These are phyloP conservation scores for Borealophlyctis nickersoniae DNA, from an alignment of 192 early-diverging fungal species.

Conservation along the genomic window DNA sequence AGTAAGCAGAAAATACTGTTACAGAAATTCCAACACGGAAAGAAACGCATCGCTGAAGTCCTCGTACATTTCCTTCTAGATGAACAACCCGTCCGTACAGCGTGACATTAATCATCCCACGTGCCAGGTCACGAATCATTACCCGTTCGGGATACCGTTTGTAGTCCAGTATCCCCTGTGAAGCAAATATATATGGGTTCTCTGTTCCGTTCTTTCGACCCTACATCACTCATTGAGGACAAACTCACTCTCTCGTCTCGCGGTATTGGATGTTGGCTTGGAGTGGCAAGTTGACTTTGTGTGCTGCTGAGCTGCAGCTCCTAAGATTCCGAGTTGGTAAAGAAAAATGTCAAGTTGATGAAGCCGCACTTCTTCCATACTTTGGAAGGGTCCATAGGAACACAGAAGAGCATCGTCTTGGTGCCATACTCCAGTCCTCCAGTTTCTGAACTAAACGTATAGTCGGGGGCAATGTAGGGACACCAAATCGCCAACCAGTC, in stretches of 20 bases:
- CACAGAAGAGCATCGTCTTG: conserved; percentile 13
- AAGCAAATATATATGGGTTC: background rate
- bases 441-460: background rate
- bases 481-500: conserved; percentile 18
- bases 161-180: conserved; percentile 4
- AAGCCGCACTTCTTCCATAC: no score
- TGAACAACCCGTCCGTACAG: conserved; percentile 11
- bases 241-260: background rate
- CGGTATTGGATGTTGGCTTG: background rate
- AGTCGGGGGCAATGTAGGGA: background rate
- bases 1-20: no score
- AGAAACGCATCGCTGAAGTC: background rate
- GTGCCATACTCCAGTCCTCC: conserved; percentile 12
- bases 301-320: background rate
- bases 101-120: conserved; percentile 13
- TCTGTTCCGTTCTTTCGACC: background rate
- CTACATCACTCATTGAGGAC: no score
- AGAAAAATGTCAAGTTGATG: no score
- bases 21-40: no score
- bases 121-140: background rate
- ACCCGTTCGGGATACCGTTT: conserved; percentile 2
- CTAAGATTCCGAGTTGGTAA: background rate
- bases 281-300: background rate
- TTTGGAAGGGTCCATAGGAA: conserved; percentile 11
- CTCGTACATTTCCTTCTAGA: conserved; percentile 7